Evolutionary conservation across 2,329 filamentous ascomycete species (phyloP), one percentile per base, ranked within the genome.

Genomic region (Stylonectria norvegica): DNA sequence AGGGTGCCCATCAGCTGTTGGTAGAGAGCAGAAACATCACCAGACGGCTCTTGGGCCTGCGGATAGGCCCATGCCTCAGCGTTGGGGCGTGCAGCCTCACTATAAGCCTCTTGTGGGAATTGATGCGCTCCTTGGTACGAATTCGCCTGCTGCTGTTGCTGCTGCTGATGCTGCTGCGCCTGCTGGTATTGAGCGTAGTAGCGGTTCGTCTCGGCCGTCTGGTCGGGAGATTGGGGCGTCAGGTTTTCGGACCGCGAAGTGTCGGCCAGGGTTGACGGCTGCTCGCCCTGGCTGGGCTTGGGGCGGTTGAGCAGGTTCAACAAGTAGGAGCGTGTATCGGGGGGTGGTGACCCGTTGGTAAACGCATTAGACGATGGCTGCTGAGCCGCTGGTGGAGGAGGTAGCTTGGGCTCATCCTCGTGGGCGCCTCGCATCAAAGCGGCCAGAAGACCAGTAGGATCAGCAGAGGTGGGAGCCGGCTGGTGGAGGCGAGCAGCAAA

Each of bases 301-400:
- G 86, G 82, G 34, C 85, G 83, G 58, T 89, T 93, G 49, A 98
- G 76, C 43, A 97, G 73, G 55, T 88, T 85, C 47, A 97, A 79
- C 34, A 98, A 73, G 59, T 93, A 86, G 49, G 91, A 83, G 64
- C 94, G 86, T 4, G 89, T 87, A 62, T 89, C 84, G 33, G 80
- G 75, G 16, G 76, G 67, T 38, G 79, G 76, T 30, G 76, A 70
- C 22, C 69, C 69, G 18, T 70, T 64, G 48, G 65, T 70, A 66
- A 75, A 77, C 27, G 66, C 53, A 39, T 56, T 62, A n/a, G n/a
- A n/a, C 31, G 55, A 40, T 3, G 59, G 42, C 45, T 57, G 56
- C 9, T 53, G 47, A 40, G 49, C 57, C 38, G 44, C 46, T 12
- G 28, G 52, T 34, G 29, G 57, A 32, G 44, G 52, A 23, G 45